Evolutionary conservation across 129 eudicot species (phyloP), one percentile per base, ranked within the genome.

Genomic region (Silybum marianum): DNA sequence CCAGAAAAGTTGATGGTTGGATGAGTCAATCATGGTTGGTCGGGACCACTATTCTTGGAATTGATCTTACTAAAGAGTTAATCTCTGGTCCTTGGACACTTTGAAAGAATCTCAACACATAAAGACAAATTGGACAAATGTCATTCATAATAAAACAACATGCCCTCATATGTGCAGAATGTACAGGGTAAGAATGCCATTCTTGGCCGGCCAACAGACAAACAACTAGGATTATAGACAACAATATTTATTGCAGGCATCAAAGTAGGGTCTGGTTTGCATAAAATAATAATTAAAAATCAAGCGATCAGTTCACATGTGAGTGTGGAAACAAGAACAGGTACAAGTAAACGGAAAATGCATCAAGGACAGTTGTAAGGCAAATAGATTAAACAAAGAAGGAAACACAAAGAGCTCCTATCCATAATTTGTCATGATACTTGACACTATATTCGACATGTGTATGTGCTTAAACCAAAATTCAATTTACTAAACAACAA

Each of bases 371-470:
- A n/a, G 23, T n/a, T 58, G 66, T n/a, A 10, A 58, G 66, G 23
- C 10, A 58, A n/a, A 58, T 54, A 48, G 62, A 54, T 54, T 54
- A 54, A 54, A 54, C 63, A 18, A 54, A 54, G 22, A 54, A n/a
- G 63, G 63, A 54, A 14, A 40, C 13, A 40, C 42, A 38, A 38
- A 38, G 42, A 6, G 42, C 42, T 38, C 42, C 63, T 16, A 51
- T 16, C 63, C 22, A 51, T n/a, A 58, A 58, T 40, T 22, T 76
- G 73, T 69, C 81, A 82, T 73, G 84, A 63, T 69, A 26, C 16
- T 67, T 67, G 80, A 66, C 80, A 40, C 24, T 22, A 2, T 28
- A 7, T 66, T 44, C 28, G 62, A 72, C 39, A 83, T 25, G 69
- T 77, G 26, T 28, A 82, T 22, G 70, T n/a, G 32, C 70, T 30